Percentiles rank a stretch among this genome's conserved stretches.
phyloP scores from a whole-genome alignment of 2,329 filamentous ascomycete genomes.

The Diaporthe sp. region DNA sequence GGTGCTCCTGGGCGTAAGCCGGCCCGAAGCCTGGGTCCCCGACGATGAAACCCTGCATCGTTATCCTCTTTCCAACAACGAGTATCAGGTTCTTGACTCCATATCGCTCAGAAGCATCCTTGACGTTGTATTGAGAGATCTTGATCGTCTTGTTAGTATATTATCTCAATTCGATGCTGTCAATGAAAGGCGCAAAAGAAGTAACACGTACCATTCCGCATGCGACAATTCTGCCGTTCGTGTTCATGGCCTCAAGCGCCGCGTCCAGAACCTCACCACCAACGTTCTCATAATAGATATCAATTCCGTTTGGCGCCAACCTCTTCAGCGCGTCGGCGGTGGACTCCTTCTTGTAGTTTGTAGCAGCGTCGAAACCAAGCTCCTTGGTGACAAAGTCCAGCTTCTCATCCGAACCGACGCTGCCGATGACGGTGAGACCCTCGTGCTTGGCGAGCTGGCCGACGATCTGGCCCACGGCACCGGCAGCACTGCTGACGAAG shows the following conservation, averaged over 20 bases:
- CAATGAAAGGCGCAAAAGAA: constrained; percentile 40
- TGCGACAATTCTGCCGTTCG: constrained; percentile 73
- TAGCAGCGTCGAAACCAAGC: constrained; percentile 71
- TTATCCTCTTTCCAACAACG: constrained; percentile 77
- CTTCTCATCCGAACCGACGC: constrained; percentile 84
- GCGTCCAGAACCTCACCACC: constrained; percentile 66
- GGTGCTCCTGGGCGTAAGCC: constrained; percentile 77
- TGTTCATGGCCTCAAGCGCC: constrained; percentile 62
- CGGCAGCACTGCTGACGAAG: constrained; percentile 83
- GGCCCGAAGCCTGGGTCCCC: constrained; percentile 73
- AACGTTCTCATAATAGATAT: constrained; percentile 73
- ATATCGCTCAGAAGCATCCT: constrained; percentile 64
- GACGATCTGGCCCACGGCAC: constrained; percentile 85
- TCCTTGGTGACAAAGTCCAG: constrained; percentile 72
- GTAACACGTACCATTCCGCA: constrained; percentile 68
- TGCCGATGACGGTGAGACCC: constrained; percentile 83
- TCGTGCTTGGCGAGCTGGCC: constrained; percentile 87
- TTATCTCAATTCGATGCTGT: too few relatives aligned
- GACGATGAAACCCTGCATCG: constrained; percentile 83
- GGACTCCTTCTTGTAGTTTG: constrained; percentile 91
- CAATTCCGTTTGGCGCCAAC: constrained; percentile 81
- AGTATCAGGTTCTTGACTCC: constrained; percentile 75
- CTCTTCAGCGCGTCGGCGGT: constrained; percentile 75
- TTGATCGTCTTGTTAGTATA: constrained; percentile 40
- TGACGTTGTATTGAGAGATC: constrained; percentile 82